A percentile compares a stretch with the other conserved stretches of the same genome.
Evolutionary conservation across 352 stramenopile species (phyloP).

Genomic region (Phytophthora aleatoria): DNA sequence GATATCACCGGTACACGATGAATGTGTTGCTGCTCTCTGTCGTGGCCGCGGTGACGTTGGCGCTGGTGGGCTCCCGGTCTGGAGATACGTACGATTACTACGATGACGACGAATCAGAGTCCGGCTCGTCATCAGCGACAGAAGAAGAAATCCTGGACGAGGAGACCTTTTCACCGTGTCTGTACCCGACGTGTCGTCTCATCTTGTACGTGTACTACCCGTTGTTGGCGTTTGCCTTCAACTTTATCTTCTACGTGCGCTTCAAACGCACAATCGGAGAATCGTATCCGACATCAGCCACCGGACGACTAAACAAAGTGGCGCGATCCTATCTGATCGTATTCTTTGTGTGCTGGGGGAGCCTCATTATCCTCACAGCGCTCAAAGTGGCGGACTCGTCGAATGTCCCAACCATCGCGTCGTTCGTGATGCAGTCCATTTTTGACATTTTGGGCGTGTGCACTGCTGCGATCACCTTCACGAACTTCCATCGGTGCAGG

Average conservation of each 20-base stretch:
- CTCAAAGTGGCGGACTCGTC: constrained; percentile 41
- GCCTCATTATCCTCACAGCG: constrained; percentile 65
- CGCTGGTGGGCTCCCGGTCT: constrained; percentile 58
- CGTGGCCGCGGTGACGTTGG: constrained; percentile 59
- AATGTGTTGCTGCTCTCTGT: constrained; percentile 74
- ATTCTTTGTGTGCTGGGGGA: constrained; percentile 80
- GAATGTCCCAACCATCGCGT: constrained; percentile 34
- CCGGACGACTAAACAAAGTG: constrained; percentile 67
- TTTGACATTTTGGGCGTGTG: constrained; percentile 73
- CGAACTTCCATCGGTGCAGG: constrained; percentile 73
- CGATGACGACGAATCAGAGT: constrained; percentile 19
- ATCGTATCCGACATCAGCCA: constrained; percentile 73
- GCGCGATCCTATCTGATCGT: constrained; percentile 69
- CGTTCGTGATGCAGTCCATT: constrained; percentile 63
- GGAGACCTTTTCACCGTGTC: constrained; percentile 60
- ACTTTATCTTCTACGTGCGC: constrained; percentile 79
- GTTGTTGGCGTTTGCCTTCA: constrained; percentile 72
- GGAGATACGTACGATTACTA: constrained; percentile 29
- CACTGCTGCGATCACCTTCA: constrained; percentile 72
- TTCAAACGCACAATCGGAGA: constrained; percentile 79
- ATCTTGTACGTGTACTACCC: constrained; percentile 85
- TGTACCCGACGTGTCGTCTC: constrained; percentile 68
- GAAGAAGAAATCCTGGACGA: constrained; percentile 40
- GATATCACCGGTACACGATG: constrained; percentile 65
- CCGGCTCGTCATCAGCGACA: constrained; percentile 21